Base-by-base conservation (phyloP, 306 rosid species). In the Hippophae gyantsensis region DNA sequence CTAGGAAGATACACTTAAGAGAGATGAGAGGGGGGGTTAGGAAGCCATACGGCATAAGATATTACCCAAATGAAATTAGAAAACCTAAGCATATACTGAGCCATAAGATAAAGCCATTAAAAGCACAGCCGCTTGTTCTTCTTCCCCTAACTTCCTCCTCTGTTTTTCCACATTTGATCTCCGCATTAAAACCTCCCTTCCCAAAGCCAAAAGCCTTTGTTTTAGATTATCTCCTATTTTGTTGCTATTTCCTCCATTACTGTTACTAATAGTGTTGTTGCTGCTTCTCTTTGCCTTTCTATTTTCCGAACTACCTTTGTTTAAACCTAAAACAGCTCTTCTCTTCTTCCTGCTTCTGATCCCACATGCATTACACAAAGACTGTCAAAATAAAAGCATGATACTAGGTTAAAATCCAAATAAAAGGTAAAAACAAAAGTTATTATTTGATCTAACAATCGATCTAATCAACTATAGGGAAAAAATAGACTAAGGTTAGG, bases 341-440 rank as follows among this genome's bases (percentile, higher is more conserved):
- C 89, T 84, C 81, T 89, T 93, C 86, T 93, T 93, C 76, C 99
- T 59, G 82, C 97, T 93, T 62, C 97, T 89, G 84, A 93, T 93
- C 79, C 97, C 97, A 13, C 99, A 93, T 0, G 97, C 99, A 76
- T 93, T 93, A 56, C 99, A 93, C 0, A 93, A 78, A 0, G 99
- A 93, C 99, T 93, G 86, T 0, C 13, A 52, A 42, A 66, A 57
- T 50, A 68, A 25, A 12, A 47, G 9, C 2, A 27, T 13, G 48
- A 18, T 14, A 48, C 13, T 10, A 12, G 55, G 54, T 53, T 53
- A 26, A 49, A 14, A 27, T 14, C 43, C 42, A 11, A 25, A 47
- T 6, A 54, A 38, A 9, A 32, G 32, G 48, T 60, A 72, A 42
- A 13, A 9, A 49, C 27, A 8, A 6, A 18, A 10, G 14, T 12